These are phyloP conservation scores for Lippia alba DNA, from an alignment of 305 asterid genomes.

Conservation along the genomic window DNA sequence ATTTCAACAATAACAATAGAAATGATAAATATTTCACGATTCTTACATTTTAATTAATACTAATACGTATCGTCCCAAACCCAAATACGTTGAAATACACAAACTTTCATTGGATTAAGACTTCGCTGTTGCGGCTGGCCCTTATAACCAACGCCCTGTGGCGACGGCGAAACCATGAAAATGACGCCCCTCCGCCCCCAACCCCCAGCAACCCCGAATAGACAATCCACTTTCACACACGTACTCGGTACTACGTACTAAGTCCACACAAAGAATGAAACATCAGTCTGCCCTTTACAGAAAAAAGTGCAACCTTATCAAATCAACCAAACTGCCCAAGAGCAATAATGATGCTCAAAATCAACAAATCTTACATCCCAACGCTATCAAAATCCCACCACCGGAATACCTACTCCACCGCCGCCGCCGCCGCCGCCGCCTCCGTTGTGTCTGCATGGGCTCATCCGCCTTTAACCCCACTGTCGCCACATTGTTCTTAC, in stretches of 20 bases:
- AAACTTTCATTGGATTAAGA: too few relatives aligned
- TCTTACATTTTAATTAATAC: too few relatives aligned
- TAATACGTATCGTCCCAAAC: too few relatives aligned
- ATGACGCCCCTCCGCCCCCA: background rate
- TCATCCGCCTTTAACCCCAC: slow-evolving; percentile 11
- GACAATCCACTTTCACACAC: background rate
- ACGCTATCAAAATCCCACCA: background rate
- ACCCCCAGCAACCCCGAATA: background rate
- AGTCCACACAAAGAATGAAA: background rate
- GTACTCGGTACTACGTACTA: background rate
- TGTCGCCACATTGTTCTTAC: slow-evolving; percentile 22
- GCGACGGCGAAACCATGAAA: too few relatives aligned
- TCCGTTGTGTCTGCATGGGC: slow-evolving; percentile 36
- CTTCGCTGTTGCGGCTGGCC: too few relatives aligned
- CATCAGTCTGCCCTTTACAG: background rate
- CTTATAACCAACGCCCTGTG: too few relatives aligned
- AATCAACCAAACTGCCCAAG: background rate
- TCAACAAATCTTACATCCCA: background rate
- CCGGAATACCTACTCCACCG: slow-evolving; percentile 14
- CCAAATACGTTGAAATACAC: too few relatives aligned
- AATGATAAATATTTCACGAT: too few relatives aligned
- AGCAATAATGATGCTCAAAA: slow-evolving; percentile 6
- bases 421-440: slow-evolving; percentile 21
- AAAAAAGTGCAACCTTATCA: background rate
- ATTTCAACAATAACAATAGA: too few relatives aligned